Evolutionary conservation across 2,329 filamentous ascomycete genomes (phyloP).

Genomic region (Amauroascus verrucosus): DNA sequence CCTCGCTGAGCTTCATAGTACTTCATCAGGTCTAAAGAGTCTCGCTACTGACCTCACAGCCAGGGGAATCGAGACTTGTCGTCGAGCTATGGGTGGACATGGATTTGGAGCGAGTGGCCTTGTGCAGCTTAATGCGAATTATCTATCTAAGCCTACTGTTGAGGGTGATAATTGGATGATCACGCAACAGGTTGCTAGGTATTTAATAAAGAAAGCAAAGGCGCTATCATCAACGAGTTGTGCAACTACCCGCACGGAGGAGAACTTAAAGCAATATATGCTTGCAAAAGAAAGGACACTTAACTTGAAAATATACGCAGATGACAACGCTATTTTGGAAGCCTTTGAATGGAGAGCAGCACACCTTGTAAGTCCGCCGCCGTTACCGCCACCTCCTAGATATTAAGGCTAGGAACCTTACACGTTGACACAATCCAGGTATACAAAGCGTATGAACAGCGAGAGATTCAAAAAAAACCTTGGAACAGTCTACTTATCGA

Average conservation of each 20-base stretch:
- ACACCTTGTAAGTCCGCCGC: constrained; percentile 26
- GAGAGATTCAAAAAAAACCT: constrained; percentile 35
- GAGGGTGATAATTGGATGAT: constrained; percentile 52
- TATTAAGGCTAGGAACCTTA: no score
- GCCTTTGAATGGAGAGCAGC: constrained; percentile 40
- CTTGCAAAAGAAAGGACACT: constrained; percentile 23
- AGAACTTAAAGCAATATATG: constrained; percentile 22
- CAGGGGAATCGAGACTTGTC: constrained; percentile 46
- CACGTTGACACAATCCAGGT: constrained; percentile 2
- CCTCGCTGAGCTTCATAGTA: constrained; percentile 44
- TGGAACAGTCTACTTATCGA: constrained; percentile 36
- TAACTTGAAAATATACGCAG: constrained; percentile 22
- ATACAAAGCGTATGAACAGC: constrained; percentile 30
- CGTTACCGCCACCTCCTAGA: neutral
- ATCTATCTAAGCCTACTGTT: constrained; percentile 45
- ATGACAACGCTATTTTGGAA: constrained; percentile 34
- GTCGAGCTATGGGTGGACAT: constrained; percentile 45
- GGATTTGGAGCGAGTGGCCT: constrained; percentile 46
- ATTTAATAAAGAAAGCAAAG: constrained; percentile 45
- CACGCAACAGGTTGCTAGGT: constrained; percentile 43
- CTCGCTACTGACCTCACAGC: constrained; percentile 45
- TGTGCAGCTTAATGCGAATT: constrained; percentile 43
- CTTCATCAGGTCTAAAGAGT: constrained; percentile 46
- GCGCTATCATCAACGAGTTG: constrained; percentile 14
- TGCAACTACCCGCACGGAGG: constrained; percentile 11